These are phyloP conservation scores for Cyberlindnera bimundalis DNA, from an alignment of 805 yeast genomes.

Conservation along the genomic window DNA sequence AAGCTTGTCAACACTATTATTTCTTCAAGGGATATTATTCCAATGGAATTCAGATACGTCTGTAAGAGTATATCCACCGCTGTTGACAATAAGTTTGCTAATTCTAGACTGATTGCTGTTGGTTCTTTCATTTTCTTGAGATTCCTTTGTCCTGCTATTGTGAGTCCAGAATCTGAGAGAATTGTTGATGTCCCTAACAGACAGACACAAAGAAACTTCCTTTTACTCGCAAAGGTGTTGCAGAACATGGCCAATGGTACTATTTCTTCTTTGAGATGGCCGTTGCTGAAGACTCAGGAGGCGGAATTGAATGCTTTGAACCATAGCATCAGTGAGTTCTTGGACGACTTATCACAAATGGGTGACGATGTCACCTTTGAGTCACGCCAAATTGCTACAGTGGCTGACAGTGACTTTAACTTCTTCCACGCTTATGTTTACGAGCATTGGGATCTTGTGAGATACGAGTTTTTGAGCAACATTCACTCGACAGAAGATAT, in stretches of 20 bases:
- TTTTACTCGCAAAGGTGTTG: constrained; percentile 76
- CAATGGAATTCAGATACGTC: constrained; percentile 67
- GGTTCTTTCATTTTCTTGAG: constrained; percentile 86
- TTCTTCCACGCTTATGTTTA: constrained; percentile 48
- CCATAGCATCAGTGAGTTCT: constrained; percentile 37
- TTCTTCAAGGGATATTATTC: constrained; percentile 53
- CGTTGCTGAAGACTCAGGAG: constrained; percentile 41
- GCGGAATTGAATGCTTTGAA: constrained; percentile 41
- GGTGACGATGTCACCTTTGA: constrained; percentile 26
- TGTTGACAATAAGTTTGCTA: constrained; percentile 60
- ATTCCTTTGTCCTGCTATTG: constrained; percentile 83
- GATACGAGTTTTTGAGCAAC: constrained; percentile 25
- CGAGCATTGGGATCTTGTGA: constrained; percentile 42
- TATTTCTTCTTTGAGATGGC: constrained; percentile 61
- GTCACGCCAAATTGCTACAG: constrained; percentile 17
- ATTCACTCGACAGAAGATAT: constrained; percentile 22
- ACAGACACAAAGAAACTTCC: constrained; percentile 57
- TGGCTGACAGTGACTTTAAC: constrained; percentile 30
- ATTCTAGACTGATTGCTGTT: constrained; percentile 64
- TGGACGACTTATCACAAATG: constrained; percentile 33
- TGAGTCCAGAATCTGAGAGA: constrained; percentile 66
- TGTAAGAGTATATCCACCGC: constrained; percentile 61
- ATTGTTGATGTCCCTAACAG: constrained; percentile 37
- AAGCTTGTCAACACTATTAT: constrained; percentile 58
- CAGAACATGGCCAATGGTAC: constrained; percentile 89